phyloP scores from a whole-genome alignment of 352 stramenopile species.

The Pythium brassicae region DNA sequence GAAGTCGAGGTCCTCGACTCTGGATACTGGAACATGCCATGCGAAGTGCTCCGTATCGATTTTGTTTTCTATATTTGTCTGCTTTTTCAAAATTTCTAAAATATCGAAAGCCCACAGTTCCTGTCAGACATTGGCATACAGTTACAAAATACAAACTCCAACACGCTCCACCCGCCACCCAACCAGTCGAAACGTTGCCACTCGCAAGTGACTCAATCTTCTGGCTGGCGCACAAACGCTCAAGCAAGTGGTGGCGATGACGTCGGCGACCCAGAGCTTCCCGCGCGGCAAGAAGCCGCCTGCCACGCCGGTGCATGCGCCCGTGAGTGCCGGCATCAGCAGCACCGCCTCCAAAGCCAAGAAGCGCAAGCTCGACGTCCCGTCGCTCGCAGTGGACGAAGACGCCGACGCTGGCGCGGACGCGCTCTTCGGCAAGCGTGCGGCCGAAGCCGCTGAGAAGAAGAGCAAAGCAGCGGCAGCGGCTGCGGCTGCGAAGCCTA shows the following conservation, averaged over 20 bases:
- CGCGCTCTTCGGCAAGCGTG: conserved; percentile 78
- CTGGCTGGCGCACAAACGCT: background rate
- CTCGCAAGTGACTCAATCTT: background rate
- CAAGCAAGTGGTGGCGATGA: conserved; percentile 18
- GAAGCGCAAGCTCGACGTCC: conserved; percentile 43
- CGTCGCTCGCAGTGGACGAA: conserved; percentile 21
- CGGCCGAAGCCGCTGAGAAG: conserved; percentile 23
- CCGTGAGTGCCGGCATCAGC: conserved; percentile 3
- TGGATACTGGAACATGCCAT: too few species aligned
- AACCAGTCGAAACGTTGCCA: background rate
- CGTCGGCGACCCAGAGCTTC: conserved; percentile 49
- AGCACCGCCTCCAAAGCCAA: conserved; percentile 22
- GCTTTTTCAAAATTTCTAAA: too few species aligned
- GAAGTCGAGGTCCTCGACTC: too few species aligned
- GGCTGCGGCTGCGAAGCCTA: conserved; percentile 20
- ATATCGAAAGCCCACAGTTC: too few species aligned
- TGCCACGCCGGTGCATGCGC: conserved; percentile 3
- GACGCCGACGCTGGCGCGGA: conserved; percentile 31
- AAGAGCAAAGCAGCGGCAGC: conserved; percentile 12
- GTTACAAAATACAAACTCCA: too few species aligned
- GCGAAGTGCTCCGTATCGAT: too few species aligned
- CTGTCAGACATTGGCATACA: too few species aligned
- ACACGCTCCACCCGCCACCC: too few species aligned
- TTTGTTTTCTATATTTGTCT: too few species aligned
- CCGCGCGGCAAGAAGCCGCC: conserved; percentile 62